phyloP scores from a whole-genome alignment of 345 rosid genomes.

The Mallotus nudiflorus region DNA sequence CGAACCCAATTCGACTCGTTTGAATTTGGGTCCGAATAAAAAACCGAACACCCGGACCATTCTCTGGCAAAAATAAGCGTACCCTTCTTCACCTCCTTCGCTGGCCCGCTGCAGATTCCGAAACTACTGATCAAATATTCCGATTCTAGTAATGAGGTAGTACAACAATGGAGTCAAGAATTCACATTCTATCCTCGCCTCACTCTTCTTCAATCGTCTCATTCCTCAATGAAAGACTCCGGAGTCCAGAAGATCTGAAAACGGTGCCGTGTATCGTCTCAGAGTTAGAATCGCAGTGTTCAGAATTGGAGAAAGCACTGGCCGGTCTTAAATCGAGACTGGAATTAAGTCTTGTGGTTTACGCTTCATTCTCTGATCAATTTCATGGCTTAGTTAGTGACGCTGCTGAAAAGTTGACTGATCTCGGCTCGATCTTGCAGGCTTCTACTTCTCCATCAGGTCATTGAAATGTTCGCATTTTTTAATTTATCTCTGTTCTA shows the following conservation, averaged over 20 bases:
- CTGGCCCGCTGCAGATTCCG: too few species aligned
- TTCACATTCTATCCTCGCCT: constrained; percentile 50
- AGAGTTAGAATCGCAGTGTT: constrained; percentile 58
- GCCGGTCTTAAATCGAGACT: constrained; percentile 54
- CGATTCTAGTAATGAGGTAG: too few species aligned
- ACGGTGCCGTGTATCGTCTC: constrained; percentile 48
- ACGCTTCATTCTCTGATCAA: constrained; percentile 70
- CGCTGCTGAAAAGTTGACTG: constrained; percentile 46
- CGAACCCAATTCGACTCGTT: too few species aligned
- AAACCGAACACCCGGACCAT: too few species aligned
- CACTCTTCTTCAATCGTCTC: constrained; percentile 49
- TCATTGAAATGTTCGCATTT: constrained; percentile 8
- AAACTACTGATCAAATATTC: too few species aligned
- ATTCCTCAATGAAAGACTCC: constrained; percentile 59
- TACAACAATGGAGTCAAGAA: constrained; percentile 52
- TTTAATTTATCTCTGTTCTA: background rate
- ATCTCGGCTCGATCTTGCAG: constrained; percentile 50
- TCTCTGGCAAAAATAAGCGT: too few species aligned
- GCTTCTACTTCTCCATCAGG: constrained; percentile 46
- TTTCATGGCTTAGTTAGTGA: constrained; percentile 36
- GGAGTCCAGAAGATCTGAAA: constrained; percentile 39
- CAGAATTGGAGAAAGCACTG: constrained; percentile 55
- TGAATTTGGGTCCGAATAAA: too few species aligned
- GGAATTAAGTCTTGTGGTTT: constrained; percentile 47
- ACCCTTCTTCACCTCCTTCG: too few species aligned